These are phyloP conservation scores for Leishmania gerbilli DNA, from an alignment of 208 protist genomes.

Conservation along the genomic window DNA sequence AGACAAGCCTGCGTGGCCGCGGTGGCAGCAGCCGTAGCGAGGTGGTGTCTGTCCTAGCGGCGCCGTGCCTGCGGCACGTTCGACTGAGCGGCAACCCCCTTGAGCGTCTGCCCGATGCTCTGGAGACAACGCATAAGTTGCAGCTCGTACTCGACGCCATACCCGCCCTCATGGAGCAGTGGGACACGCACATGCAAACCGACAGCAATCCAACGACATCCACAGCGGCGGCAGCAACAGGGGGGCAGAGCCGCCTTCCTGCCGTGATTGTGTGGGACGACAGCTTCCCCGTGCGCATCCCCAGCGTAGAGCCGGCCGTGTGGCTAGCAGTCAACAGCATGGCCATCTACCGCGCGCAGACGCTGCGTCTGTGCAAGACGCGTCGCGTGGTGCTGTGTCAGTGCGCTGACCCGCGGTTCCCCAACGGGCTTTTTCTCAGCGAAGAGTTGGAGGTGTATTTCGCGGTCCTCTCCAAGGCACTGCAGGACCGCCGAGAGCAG, in stretches of 20 bases:
- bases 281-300: conserved; percentile 61
- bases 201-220: neutral
- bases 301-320: conserved; percentile 31
- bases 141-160: conserved; percentile 77
- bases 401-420: conserved; percentile 39
- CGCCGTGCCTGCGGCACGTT: conserved; percentile 61
- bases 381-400: conserved; percentile 51
- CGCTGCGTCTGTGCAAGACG: conserved; percentile 45
- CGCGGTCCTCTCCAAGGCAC: conserved; percentile 14
- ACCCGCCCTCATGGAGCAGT: conserved; percentile 68
- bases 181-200: conserved; percentile 36
- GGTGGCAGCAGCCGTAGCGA: neutral
- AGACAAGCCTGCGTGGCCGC: neutral
- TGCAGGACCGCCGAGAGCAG: conserved; percentile 19
- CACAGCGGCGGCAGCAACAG: neutral
- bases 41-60: conserved; percentile 56
- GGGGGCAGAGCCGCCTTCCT: conserved; percentile 11
- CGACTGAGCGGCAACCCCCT: conserved; percentile 75
- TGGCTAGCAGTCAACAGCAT: conserved; percentile 60
- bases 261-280: conserved; percentile 79
- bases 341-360: conserved; percentile 44
- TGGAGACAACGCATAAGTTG: conserved; percentile 50
- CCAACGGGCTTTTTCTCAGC: conserved; percentile 30
- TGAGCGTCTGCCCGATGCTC: conserved; percentile 42
- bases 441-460: conserved; percentile 42